These are phyloP conservation scores for Neoconidiobolus thromboides DNA, from an alignment of 371 early-diverging fungal species.

Conservation along the genomic window DNA sequence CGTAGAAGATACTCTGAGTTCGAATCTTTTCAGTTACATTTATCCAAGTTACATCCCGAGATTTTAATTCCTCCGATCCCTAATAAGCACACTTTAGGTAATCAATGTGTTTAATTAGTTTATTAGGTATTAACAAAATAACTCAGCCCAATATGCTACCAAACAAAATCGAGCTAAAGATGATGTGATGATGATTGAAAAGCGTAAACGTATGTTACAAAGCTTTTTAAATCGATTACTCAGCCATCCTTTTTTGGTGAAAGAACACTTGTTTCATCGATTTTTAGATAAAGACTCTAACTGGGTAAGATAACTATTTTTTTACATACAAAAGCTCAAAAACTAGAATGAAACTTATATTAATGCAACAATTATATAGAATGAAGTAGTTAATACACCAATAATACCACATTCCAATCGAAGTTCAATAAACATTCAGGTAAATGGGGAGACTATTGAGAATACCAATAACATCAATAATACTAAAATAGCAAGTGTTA, in stretches of 20 bases:
- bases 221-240: conserved; percentile 67
- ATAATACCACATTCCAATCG: conserved; percentile 38
- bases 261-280: conserved; percentile 72
- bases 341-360: not conserved
- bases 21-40: conserved; percentile 56
- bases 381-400: conserved; percentile 44
- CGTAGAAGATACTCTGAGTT: conserved; percentile 88
- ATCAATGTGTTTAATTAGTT: conserved; percentile 14
- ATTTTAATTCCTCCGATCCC: conserved; percentile 85
- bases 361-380: conserved; percentile 18
- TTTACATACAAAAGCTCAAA: not conserved
- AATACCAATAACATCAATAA: conserved; percentile 33
- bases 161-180: conserved; percentile 65
- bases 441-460: conserved; percentile 16
- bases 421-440: conserved; percentile 17
- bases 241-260: conserved; percentile 58
- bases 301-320: conserved; percentile 20
- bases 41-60: conserved; percentile 58
- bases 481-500: conserved; percentile 12
- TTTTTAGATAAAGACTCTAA: conserved; percentile 50
- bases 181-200: conserved; percentile 63
- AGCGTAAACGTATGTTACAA: conserved; percentile 75
- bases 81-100: conserved; percentile 74
- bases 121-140: not conserved
- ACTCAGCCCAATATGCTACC: conserved; percentile 59